A percentile compares a stretch with the other conserved stretches of the same genome.
phyloP scores from a whole-genome alignment of 257 asterid genomes.

The Scutellaria minor region DNA sequence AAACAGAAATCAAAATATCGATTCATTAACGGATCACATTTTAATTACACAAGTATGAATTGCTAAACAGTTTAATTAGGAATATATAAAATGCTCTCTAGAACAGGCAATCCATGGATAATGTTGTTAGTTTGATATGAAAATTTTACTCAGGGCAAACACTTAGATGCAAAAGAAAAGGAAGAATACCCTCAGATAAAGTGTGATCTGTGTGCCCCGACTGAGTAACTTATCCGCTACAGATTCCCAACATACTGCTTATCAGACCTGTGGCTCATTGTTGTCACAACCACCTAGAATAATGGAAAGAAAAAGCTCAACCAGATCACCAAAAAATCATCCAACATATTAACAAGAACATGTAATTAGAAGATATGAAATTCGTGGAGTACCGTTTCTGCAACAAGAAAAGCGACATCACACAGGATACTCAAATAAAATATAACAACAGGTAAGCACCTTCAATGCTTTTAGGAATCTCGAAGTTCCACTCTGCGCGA shows the following conservation, averaged over 20 bases:
- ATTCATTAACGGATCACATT: neutral
- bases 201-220: conserved; percentile 96
- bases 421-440: no score
- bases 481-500: conserved; percentile 99
- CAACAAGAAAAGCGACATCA: conserved; percentile 78
- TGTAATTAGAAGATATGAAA: neutral
- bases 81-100: no score
- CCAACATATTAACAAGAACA: conserved; percentile 17
- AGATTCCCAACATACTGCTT: conserved; percentile 93
- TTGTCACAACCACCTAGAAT: conserved; percentile 82
- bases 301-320: conserved; percentile 8
- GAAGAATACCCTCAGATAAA: conserved; percentile 71
- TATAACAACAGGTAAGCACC: conserved; percentile 46
- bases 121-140: conserved; percentile 46
- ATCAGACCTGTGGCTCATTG: conserved; percentile 95
- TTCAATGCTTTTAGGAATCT: conserved; percentile 85
- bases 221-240: conserved; percentile 72
- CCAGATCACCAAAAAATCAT: neutral
- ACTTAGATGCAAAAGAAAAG: conserved; percentile 3
- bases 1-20: neutral
- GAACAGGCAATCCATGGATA: no score
- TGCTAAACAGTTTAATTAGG: no score
- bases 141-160: conserved; percentile 17
- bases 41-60: no score
- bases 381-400: conserved; percentile 66